phyloP scores from a whole-genome alignment of 2,329 filamentous ascomycete species.

The Pseudocercospora fuligena region DNA sequence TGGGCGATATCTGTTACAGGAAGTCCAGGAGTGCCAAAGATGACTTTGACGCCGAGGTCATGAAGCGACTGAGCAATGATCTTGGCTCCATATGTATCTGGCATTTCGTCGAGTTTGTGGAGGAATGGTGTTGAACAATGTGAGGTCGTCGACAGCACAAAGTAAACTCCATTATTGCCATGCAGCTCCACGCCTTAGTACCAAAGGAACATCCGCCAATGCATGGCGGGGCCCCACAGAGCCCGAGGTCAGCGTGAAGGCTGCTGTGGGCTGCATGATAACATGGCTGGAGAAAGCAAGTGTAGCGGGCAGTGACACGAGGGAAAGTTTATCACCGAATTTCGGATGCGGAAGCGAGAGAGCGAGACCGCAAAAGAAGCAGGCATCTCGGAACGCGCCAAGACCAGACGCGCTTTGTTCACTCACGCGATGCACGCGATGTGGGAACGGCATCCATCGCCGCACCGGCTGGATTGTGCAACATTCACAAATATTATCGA shows the following conservation, averaged over 20 bases:
- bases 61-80: conserved; percentile 56
- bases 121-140: neutral
- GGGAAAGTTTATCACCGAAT: neutral
- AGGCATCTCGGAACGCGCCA: neutral
- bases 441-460: neutral
- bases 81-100: conserved; percentile 45
- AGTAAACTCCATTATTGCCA: neutral
- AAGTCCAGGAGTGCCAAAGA: conserved; percentile 61
- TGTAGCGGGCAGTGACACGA: neutral
- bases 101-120: conserved; percentile 4
- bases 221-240: neutral
- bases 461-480: neutral
- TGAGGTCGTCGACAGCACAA: neutral
- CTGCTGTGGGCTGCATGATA: conserved; percentile 10
- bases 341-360: neutral
- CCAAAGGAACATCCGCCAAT: neutral
- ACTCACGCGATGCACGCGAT: neutral
- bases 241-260: conserved; percentile 21
- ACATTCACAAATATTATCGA: neutral
- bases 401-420: neutral
- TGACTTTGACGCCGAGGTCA: conserved; percentile 55
- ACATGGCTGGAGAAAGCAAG: conserved; percentile 11
- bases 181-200: neutral
- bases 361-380: neutral
- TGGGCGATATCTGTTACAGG: conserved; percentile 63